phyloP scores from a whole-genome alignment of 768 basidiomycete species.

The Leccinellum luteum region DNA sequence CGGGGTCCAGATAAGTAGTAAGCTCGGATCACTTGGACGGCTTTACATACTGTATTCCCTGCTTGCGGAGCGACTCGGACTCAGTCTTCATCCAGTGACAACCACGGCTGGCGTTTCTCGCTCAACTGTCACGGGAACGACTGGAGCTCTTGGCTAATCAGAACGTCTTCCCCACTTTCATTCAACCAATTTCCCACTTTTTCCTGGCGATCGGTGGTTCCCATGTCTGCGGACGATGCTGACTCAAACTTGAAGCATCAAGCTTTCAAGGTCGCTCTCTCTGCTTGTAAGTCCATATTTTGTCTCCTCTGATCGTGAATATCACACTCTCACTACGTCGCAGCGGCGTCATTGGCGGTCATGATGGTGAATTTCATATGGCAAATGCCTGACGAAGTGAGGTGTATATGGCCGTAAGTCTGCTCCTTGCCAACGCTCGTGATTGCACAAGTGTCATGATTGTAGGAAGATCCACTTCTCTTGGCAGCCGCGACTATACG shows the following conservation, averaged over 20 bases:
- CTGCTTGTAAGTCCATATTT: not conserved
- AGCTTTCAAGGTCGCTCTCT: not conserved
- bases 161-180: not conserved
- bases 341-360: not conserved
- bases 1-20: not conserved
- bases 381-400: slow-evolving; percentile 10
- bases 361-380: slow-evolving; percentile 17
- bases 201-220: not conserved
- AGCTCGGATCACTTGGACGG: not conserved
- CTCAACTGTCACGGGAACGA: not conserved
- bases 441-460: not conserved
- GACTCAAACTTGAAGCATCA: not conserved
- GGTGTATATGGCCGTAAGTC: slow-evolving; percentile 21
- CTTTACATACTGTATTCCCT: not conserved
- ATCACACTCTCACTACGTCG: too few relatives aligned
- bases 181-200: not conserved
- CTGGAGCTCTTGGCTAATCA: not conserved
- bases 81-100: not conserved
- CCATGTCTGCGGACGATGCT: not conserved
- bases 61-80: not conserved
- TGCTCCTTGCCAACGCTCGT: not conserved
- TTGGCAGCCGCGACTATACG: slow-evolving; percentile 9
- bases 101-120: not conserved
- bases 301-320: not conserved
- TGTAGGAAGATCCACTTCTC: slow-evolving; percentile 6